These are phyloP conservation scores for Coccomyxa subellipsoidea DNA, from an alignment of 163 green algal species.

Conservation along the genomic window DNA sequence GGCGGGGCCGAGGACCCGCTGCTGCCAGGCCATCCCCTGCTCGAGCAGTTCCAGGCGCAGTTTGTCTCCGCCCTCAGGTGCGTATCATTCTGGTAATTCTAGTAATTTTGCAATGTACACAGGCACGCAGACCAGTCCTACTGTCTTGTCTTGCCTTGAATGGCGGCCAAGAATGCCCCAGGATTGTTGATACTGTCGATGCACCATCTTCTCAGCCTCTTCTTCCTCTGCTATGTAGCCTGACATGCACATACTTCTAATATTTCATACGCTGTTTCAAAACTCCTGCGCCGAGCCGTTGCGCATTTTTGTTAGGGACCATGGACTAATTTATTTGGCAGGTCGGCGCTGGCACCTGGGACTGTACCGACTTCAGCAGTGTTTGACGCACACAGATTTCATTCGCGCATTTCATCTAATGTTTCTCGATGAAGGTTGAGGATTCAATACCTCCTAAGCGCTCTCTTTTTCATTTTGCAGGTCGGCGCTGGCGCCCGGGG, in stretches of 20 bases:
- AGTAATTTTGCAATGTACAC: too few relatives aligned
- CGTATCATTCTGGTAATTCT: neutral
- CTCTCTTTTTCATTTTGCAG: slow-evolving; percentile 8
- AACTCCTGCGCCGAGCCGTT: too few relatives aligned
- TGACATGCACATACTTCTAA: neutral
- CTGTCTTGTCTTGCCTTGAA: neutral
- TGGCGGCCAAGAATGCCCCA: neutral
- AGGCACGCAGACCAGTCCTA: too few relatives aligned
- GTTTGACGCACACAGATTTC: too few relatives aligned
- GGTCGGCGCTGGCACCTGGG: slow-evolving; percentile 39
- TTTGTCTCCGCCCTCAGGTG: slow-evolving; percentile 67
- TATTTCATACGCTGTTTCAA: too few relatives aligned
- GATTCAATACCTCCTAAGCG: too few relatives aligned
- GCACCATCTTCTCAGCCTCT: neutral
- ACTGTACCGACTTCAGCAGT: slow-evolving; percentile 41
- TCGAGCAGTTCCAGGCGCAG: slow-evolving; percentile 84
- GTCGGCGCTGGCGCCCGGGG: slow-evolving; percentile 41
- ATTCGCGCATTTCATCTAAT: too few relatives aligned
- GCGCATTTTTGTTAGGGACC: too few relatives aligned
- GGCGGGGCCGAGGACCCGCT: slow-evolving; percentile 53
- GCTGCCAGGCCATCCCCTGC: slow-evolving; percentile 48
- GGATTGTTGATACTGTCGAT: too few relatives aligned
- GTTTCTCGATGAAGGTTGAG: too few relatives aligned
- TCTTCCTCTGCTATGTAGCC: neutral
- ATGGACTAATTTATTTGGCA: slow-evolving; percentile 11